A percentile compares a stretch with the other conserved stretches of the same genome.
Evolutionary conservation across 805 yeast genomes (phyloP).

Genomic region (Hanseniaspora jakobsenii): DNA sequence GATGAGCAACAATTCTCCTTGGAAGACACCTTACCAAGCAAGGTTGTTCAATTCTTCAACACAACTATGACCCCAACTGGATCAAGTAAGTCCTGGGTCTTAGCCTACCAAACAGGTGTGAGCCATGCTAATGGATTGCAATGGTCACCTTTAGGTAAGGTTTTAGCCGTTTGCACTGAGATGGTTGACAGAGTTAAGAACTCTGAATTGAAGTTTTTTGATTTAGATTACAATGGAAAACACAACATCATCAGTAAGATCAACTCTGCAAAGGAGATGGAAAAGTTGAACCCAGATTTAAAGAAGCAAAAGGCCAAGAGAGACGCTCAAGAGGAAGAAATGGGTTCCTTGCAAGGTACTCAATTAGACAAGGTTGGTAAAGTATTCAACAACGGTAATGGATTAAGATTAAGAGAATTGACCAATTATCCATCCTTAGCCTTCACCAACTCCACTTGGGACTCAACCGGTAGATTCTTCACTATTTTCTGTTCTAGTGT

Average conservation of each 20-base stretch:
- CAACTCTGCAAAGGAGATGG: slow-evolving; percentile 1
- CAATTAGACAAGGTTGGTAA: slow-evolving; percentile 20
- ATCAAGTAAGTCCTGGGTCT: slow-evolving; percentile 46
- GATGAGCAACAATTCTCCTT: slow-evolving; percentile 35
- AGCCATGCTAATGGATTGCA: slow-evolving; percentile 59
- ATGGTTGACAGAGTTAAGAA: slow-evolving; percentile 32
- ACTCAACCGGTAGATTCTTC: slow-evolving; percentile 85
- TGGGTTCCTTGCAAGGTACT: slow-evolving; percentile 23
- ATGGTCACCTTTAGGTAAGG: slow-evolving; percentile 93
- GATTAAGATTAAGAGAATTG: slow-evolving; percentile 30
- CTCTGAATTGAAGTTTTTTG: slow-evolving; percentile 75
- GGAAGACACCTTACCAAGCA: slow-evolving; percentile 54
- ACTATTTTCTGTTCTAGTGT: slow-evolving; percentile 80
- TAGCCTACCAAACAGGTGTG: slow-evolving; percentile 45
- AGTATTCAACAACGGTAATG: slow-evolving; percentile 13
- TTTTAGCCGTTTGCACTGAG: slow-evolving; percentile 44
- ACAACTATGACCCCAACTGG: slow-evolving; percentile 28
- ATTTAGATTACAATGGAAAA: slow-evolving; percentile 71
- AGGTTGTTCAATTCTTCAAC: slow-evolving; percentile 58
- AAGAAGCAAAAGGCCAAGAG: slow-evolving; percentile 27
- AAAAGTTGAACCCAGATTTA: not conserved
- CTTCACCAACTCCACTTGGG: slow-evolving; percentile 81
- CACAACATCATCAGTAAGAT: slow-evolving; percentile 17
- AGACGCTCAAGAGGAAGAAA: slow-evolving; percentile 31
- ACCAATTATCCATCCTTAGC: slow-evolving; percentile 60